phyloP scores from a whole-genome alignment of 768 basidiomycete genomes.

The Naematelia aurantialba region DNA sequence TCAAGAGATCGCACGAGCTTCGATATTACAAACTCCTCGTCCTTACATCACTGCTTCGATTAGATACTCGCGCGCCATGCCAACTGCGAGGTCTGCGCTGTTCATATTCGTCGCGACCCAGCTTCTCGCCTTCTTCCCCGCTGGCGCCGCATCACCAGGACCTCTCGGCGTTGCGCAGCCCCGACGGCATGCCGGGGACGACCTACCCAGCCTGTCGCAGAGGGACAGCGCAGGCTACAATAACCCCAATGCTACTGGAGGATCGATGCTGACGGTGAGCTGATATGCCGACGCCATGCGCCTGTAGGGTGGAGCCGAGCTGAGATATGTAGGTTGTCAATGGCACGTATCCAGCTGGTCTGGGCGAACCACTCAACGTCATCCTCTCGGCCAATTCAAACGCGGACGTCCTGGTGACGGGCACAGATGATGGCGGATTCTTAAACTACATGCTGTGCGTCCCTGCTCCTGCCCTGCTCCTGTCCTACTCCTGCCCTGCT shows the following conservation, averaged over 20 bases:
- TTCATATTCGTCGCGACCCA: background rate
- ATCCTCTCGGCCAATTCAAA: constrained; percentile 78
- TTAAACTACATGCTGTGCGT: constrained; percentile 75
- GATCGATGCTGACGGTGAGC: constrained; percentile 7
- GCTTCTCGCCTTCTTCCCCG: background rate
- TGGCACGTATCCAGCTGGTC: constrained; percentile 63
- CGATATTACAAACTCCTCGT: no score
- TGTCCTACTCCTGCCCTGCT: background rate
- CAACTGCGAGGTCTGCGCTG: background rate
- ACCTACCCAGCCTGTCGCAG: background rate
- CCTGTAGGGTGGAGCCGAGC: background rate
- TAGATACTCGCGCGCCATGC: background rate
- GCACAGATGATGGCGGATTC: constrained; percentile 64
- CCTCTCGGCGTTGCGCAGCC: background rate
- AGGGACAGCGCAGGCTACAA: constrained; percentile 1
- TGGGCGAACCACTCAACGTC: constrained; percentile 81
- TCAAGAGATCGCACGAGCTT: no score
- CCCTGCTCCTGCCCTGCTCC: background rate
- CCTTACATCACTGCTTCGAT: no score
- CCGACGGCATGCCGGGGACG: background rate
- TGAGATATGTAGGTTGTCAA: constrained; percentile 26
- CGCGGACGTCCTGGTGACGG: constrained; percentile 59
- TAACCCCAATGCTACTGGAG: constrained; percentile 1
- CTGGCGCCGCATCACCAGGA: background rate
- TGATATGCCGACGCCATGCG: background rate